These are phyloP conservation scores for Kazachstania sp. DNA, from an alignment of 1,139 yeast genomes.

Conservation along the genomic window DNA sequence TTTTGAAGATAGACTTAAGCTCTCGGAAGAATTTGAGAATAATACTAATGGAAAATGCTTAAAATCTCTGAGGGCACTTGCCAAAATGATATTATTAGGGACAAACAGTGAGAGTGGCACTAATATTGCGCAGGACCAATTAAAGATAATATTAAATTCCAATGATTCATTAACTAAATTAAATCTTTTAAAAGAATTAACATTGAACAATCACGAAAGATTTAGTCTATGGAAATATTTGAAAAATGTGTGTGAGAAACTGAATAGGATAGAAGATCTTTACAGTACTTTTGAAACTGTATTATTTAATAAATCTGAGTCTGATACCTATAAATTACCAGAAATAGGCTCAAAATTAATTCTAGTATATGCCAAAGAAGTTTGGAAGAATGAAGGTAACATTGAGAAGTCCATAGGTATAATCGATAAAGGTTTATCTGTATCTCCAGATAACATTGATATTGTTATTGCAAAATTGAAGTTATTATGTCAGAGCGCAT, in stretches of 20 bases:
- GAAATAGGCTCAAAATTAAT: conserved; percentile 46
- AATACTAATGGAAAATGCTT: conserved; percentile 22
- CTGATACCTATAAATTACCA: conserved; percentile 26
- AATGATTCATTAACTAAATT: conserved; percentile 5
- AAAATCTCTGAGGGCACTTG: conserved; percentile 17
- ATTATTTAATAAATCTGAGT: conserved; percentile 32
- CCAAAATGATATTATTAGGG: conserved; percentile 23
- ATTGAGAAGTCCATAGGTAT: conserved; percentile 46
- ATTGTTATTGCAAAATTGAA: conserved; percentile 68
- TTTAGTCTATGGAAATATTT: conserved; percentile 49
- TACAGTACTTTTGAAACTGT: conserved; percentile 42
- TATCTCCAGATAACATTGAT: conserved; percentile 41
- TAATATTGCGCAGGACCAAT: not conserved
- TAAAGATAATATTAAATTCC: conserved; percentile 1
- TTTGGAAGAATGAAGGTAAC: conserved; percentile 45
- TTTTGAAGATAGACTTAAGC: conserved; percentile 5
- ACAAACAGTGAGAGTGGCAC: not conserved
- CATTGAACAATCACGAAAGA: conserved; percentile 37
- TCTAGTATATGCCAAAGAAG: conserved; percentile 67
- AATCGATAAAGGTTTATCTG: conserved; percentile 40
- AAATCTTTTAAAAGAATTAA: not conserved
- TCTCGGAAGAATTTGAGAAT: not conserved
- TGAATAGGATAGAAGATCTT: conserved; percentile 32
- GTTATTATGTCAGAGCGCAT: conserved; percentile 41
- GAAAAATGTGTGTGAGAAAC: conserved; percentile 39